These are phyloP conservation scores for Acanthamoeba castellanii DNA, from an alignment of 208 protist species.

Conservation along the genomic window DNA sequence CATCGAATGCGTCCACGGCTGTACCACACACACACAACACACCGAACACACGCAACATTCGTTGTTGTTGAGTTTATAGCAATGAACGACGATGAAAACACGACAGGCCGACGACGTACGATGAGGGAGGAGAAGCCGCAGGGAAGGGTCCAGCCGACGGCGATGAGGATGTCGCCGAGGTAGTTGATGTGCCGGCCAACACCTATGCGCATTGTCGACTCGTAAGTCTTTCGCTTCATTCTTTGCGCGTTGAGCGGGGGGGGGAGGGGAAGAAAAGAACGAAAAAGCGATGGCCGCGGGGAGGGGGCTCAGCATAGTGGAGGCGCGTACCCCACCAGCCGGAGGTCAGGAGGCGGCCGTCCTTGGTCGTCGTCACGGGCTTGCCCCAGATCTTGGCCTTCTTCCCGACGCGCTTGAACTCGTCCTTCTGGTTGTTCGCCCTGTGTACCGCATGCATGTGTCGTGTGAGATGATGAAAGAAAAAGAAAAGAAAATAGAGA, in stretches of 20 bases:
- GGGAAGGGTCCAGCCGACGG: conserved; percentile 51
- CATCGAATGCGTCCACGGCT: conserved; percentile 56
- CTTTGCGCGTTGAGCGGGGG: neutral
- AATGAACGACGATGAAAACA: neutral
- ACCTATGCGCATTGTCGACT: neutral
- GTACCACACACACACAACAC: neutral
- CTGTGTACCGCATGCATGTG: neutral
- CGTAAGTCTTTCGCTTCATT: no score
- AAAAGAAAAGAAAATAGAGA: neutral
- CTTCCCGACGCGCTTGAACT: conserved; percentile 59
- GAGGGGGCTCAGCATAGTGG: neutral
- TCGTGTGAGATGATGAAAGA: neutral
- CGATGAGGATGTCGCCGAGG: conserved; percentile 61
- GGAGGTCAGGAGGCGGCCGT: conserved; percentile 35
- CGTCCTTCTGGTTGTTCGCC: conserved; percentile 64
- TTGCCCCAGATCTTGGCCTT: conserved; percentile 71
- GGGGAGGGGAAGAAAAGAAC: neutral
- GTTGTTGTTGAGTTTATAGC: neutral
- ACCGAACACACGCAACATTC: neutral
- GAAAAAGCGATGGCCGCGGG: neutral
- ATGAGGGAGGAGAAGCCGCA: conserved; percentile 67
- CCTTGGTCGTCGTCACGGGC: conserved; percentile 56
- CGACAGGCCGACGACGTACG: neutral
- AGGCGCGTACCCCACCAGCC: conserved; percentile 47
- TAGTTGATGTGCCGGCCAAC: conserved; percentile 59